phyloP scores from a whole-genome alignment of 1,284 basidiomycete species.

The Leucoagaricus sp. region DNA sequence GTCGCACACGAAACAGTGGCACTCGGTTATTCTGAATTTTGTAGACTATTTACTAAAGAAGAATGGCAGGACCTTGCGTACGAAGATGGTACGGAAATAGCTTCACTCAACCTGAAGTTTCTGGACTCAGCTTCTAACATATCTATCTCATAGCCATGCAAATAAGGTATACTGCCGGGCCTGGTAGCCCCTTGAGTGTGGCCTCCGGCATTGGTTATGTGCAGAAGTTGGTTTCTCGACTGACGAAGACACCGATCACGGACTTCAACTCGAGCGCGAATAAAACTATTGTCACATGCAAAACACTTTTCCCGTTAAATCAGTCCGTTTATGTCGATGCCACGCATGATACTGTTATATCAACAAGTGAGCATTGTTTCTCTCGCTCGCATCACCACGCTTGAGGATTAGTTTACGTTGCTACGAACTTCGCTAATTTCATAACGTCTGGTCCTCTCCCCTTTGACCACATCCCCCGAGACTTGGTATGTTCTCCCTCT shows the following conservation, averaged over 20 bases:
- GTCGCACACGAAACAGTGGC: constrained; percentile 95
- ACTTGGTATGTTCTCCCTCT: too few relatives aligned
- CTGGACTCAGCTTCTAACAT: too few relatives aligned
- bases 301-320: constrained; percentile 77
- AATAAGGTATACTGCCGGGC: constrained; percentile 79
- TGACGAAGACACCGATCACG: constrained; percentile 73
- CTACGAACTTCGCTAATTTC: too few relatives aligned
- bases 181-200: constrained; percentile 76
- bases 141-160: too few relatives aligned
- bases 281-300: constrained; percentile 70
- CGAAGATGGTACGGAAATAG: constrained; percentile 46
- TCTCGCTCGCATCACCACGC: too few relatives aligned
- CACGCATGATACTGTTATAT: constrained; percentile 82
- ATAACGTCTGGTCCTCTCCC: too few relatives aligned
- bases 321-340: constrained; percentile 86
- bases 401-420: too few relatives aligned
- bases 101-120: not conserved
- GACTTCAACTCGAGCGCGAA: constrained; percentile 79
- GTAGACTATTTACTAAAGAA: constrained; percentile 84
- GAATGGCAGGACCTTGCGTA: constrained; percentile 93
- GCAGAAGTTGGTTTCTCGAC: constrained; percentile 78
- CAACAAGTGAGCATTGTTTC: constrained; percentile 56
- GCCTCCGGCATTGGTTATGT: constrained; percentile 87
- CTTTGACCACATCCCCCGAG: too few relatives aligned
- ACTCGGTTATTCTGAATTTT: constrained; percentile 89